Evolutionary conservation across 805 yeast species (phyloP).

Genomic region (Middelhovenomyces tepae): DNA sequence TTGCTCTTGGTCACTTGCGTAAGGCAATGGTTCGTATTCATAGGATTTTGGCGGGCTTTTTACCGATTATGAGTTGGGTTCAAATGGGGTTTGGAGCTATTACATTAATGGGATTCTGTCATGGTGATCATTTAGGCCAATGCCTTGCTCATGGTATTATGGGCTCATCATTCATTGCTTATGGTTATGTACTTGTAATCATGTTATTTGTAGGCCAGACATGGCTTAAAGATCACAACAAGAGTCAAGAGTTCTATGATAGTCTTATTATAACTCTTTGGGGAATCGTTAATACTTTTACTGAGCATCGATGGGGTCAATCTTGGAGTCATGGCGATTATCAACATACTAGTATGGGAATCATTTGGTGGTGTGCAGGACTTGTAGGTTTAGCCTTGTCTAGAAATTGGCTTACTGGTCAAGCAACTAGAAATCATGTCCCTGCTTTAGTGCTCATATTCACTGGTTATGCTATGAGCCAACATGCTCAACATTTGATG

Average conservation of each 20-base stretch:
- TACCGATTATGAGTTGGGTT: constrained; percentile 59
- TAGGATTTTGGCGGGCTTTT: constrained; percentile 24
- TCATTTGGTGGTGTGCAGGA: constrained; percentile 95
- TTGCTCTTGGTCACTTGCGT: constrained; percentile 27
- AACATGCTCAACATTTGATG: constrained; percentile 66
- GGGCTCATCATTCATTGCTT: constrained; percentile 81
- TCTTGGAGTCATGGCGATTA: constrained; percentile 89
- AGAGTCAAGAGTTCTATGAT: constrained; percentile 81
- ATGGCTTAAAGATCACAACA: constrained; percentile 34
- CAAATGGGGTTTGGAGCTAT: constrained; percentile 73
- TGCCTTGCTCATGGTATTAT: constrained; percentile 95
- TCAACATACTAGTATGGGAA: constrained; percentile 95
- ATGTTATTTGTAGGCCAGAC: constrained; percentile 65
- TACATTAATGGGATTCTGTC: constrained; percentile 81
- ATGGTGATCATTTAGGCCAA: constrained; percentile 73
- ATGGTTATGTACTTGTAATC: constrained; percentile 62
- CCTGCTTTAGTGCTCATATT: constrained; percentile 77
- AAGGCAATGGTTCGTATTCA: constrained; percentile 23
- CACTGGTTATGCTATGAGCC: constrained; percentile 93
- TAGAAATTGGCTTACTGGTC: constrained; percentile 38
- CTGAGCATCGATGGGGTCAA: constrained; percentile 96
- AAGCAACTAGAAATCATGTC: constrained; percentile 54
- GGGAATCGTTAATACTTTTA: constrained; percentile 92
- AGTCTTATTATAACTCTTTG: constrained; percentile 70
- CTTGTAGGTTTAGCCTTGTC: constrained; percentile 72